Evolutionary conservation across 164 flowering plant species (phyloP).

Genomic region (Saururus chinensis): DNA sequence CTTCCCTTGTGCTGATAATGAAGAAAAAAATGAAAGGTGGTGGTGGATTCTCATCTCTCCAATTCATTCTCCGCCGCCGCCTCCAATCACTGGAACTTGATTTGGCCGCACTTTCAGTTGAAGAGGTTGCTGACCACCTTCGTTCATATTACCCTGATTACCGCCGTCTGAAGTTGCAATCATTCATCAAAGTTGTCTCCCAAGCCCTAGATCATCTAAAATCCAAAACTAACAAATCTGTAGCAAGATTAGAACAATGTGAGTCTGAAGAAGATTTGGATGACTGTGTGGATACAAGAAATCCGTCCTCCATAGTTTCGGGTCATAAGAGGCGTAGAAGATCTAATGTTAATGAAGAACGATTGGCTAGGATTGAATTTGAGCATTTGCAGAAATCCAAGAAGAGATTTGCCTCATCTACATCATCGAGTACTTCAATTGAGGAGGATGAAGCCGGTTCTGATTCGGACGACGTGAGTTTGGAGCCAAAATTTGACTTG

Average conservation of each 20-base stretch:
- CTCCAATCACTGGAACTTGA: constrained; percentile 21
- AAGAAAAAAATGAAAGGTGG: constrained; percentile 8
- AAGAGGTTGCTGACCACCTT: constrained; percentile 43
- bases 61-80: constrained; percentile 18
- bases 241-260: background rate
- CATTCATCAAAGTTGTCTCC: constrained; percentile 24
- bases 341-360: constrained; percentile 24
- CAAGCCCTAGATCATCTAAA: constrained; percentile 14
- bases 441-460: constrained; percentile 30
- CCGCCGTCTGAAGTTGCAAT: constrained; percentile 23
- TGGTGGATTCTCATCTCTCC: constrained; percentile 3
- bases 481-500: constrained; percentile 59
- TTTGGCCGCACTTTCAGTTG: constrained; percentile 10
- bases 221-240: constrained; percentile 2
- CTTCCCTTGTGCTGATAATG: constrained; percentile 3
- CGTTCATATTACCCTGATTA: constrained; percentile 35
- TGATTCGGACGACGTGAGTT: constrained; percentile 54
- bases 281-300: background rate
- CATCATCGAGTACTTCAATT: constrained; percentile 11
- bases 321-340: constrained; percentile 27
- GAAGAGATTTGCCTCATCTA: constrained; percentile 1
- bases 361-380: constrained; percentile 21
- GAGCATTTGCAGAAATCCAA: constrained; percentile 17
- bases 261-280: constrained; percentile 13
- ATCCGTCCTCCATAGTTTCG: background rate